phyloP scores from a whole-genome alignment of 129 eudicot genomes.

The Flaveria linearis region DNA sequence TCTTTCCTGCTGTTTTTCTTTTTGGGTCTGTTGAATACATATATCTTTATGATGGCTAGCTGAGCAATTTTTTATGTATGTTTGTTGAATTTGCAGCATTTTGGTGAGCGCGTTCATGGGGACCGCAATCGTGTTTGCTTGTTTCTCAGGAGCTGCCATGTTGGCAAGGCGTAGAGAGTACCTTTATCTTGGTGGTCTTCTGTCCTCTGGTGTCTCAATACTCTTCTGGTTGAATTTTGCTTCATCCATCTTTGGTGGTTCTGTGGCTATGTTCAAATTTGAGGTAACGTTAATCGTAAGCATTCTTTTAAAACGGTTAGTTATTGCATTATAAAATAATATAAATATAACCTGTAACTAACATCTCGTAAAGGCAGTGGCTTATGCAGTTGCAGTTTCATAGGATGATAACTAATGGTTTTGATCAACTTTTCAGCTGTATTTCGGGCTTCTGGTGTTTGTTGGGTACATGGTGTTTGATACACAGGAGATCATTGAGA shows the following conservation, averaged over 20 bases:
- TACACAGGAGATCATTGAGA: slow-evolving; percentile 89
- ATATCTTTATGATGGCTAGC: background rate
- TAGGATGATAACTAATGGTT: background rate
- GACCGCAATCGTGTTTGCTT: slow-evolving; percentile 83
- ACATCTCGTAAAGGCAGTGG: background rate
- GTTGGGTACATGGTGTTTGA: slow-evolving; percentile 93
- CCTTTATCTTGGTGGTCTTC: slow-evolving; percentile 78
- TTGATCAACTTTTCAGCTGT: slow-evolving; percentile 52
- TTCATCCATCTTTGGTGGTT: slow-evolving; percentile 80
- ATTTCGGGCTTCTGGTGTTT: slow-evolving; percentile 83
- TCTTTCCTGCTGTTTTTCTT: background rate
- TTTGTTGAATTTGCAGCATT: slow-evolving; percentile 46
- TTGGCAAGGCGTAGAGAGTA: slow-evolving; percentile 87
- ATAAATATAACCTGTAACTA: background rate
- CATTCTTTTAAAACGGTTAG: background rate
- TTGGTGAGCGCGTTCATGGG: slow-evolving; percentile 87
- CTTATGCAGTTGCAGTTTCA: background rate
- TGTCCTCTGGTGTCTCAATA: slow-evolving; percentile 86
- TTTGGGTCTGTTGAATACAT: background rate
- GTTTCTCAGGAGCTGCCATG: slow-evolving; percentile 95
- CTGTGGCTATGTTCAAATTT: slow-evolving; percentile 64
- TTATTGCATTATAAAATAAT: too few species aligned
- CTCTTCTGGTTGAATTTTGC: slow-evolving; percentile 95
- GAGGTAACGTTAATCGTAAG: slow-evolving; percentile 50
- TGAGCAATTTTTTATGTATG: background rate